Evolutionary conservation across 208 protist genomes (phyloP).

Genomic region (Acanthamoeba triangularis): DNA sequence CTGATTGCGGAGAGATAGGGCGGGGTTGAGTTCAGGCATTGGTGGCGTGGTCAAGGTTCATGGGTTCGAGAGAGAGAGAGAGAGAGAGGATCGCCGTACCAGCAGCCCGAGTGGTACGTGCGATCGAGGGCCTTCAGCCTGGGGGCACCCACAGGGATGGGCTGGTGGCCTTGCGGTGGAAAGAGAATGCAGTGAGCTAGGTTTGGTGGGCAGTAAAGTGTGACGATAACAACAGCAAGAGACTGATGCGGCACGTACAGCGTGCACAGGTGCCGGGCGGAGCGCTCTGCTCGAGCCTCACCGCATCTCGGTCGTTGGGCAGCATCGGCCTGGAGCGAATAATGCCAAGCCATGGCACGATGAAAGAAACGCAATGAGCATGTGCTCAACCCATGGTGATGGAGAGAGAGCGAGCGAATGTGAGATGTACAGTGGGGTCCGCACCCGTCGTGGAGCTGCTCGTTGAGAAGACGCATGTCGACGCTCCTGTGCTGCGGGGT

Average conservation of each 20-base stretch:
- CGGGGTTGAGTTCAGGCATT: background rate
- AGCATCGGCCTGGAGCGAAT: background rate
- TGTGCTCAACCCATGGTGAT: background rate
- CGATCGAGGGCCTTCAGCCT: conserved; percentile 41
- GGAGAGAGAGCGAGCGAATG: background rate
- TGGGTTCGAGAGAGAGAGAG: background rate
- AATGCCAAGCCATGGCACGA: too few relatives aligned
- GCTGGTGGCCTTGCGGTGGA: background rate
- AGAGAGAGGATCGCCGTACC: background rate
- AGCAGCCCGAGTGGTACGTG: background rate
- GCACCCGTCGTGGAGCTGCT: conserved; percentile 22
- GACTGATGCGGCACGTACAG: background rate
- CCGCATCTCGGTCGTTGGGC: background rate
- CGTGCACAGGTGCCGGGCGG: background rate
- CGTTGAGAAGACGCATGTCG: background rate
- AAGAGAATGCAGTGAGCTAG: background rate
- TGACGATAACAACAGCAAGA: too few relatives aligned
- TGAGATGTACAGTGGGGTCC: background rate
- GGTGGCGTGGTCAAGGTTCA: too few relatives aligned
- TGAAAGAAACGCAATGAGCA: background rate
- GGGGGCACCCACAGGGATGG: background rate
- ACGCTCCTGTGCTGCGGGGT: background rate
- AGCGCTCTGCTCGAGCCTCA: conserved; percentile 27
- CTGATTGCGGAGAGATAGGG: background rate
- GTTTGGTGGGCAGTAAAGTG: background rate